These are phyloP conservation scores for Geotrichum siamense DNA, from an alignment of 1,139 yeast species.

Conservation along the genomic window DNA sequence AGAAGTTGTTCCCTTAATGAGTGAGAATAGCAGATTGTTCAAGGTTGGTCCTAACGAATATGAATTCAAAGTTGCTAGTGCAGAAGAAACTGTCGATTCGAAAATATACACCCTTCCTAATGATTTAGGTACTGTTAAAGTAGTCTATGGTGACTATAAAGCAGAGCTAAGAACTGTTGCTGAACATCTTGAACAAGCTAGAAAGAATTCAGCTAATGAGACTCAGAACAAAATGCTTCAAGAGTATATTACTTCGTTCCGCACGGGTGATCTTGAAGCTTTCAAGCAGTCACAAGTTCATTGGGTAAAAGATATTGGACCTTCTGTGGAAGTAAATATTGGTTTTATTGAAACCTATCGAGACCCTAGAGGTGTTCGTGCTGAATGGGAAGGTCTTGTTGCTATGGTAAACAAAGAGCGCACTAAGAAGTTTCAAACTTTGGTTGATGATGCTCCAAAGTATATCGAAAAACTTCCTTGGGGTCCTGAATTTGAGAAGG, in stretches of 20 bases:
- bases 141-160: constrained; percentile 61
- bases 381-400: constrained; percentile 90
- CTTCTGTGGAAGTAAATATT: constrained; percentile 74
- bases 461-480: constrained; percentile 70
- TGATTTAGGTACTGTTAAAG: constrained; percentile 42
- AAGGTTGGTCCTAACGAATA: constrained; percentile 29
- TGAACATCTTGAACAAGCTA: constrained; percentile 49
- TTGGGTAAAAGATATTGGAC: constrained; percentile 85
- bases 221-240: constrained; percentile 60
- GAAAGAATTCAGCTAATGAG: constrained; percentile 60
- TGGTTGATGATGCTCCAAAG: constrained; percentile 63
- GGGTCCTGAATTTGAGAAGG: constrained; percentile 69
- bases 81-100: constrained; percentile 15
- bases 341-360: constrained; percentile 91
- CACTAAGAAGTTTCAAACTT: constrained; percentile 65
- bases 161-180: constrained; percentile 56
- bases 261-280: constrained; percentile 76
- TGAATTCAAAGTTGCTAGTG: constrained; percentile 30
- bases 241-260: constrained; percentile 60
- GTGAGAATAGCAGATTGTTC: constrained; percentile 71
- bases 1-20: constrained; percentile 56
- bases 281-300: constrained; percentile 76
- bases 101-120: constrained; percentile 19
- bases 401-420: constrained; percentile 86
- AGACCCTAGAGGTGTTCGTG: constrained; percentile 89